phyloP scores from a whole-genome alignment of 805 yeast genomes.

The Saccharomycopsis fibuligera region DNA sequence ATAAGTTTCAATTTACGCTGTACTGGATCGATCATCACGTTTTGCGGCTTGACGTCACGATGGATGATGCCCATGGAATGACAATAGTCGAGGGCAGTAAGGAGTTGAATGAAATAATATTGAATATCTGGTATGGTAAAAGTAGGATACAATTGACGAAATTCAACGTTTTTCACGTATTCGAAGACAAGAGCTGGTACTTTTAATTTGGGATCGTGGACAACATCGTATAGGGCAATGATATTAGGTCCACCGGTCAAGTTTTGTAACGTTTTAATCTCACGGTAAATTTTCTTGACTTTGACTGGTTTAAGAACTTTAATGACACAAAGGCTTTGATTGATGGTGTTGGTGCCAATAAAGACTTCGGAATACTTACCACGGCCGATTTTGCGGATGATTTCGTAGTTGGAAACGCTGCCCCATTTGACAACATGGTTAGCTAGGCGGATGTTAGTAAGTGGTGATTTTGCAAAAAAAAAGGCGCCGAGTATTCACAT shows the following conservation, averaged over 20 bases:
- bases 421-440: slow-evolving; percentile 19
- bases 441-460: no score
- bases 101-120: slow-evolving; percentile 72
- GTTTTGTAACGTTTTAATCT: slow-evolving; percentile 80
- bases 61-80: slow-evolving; percentile 97
- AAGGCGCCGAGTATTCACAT: slow-evolving; percentile 18
- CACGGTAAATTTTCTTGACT: slow-evolving; percentile 84
- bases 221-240: slow-evolving; percentile 70
- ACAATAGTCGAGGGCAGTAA: slow-evolving; percentile 80
- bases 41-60: slow-evolving; percentile 93
- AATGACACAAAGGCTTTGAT: slow-evolving; percentile 65
- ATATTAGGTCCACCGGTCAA: slow-evolving; percentile 81
- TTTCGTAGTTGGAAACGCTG: slow-evolving; percentile 59
- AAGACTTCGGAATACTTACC: slow-evolving; percentile 96
- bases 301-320: slow-evolving; percentile 91
- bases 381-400: slow-evolving; percentile 77
- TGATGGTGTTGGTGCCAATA: slow-evolving; percentile 67
- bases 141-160: slow-evolving; percentile 73
- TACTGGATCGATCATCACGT: slow-evolving; percentile 87
- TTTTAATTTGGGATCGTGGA: slow-evolving; percentile 69
- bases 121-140: slow-evolving; percentile 71
- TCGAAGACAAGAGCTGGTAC: slow-evolving; percentile 88
- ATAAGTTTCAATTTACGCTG: slow-evolving; percentile 67
- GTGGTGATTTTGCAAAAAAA: no score
- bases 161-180: slow-evolving; percentile 75